Percentiles rank a stretch among this genome's conserved stretches.
Evolutionary conservation across 768 basidiomycete genomes (phyloP).

Genomic region (Kwoniella pini): DNA sequence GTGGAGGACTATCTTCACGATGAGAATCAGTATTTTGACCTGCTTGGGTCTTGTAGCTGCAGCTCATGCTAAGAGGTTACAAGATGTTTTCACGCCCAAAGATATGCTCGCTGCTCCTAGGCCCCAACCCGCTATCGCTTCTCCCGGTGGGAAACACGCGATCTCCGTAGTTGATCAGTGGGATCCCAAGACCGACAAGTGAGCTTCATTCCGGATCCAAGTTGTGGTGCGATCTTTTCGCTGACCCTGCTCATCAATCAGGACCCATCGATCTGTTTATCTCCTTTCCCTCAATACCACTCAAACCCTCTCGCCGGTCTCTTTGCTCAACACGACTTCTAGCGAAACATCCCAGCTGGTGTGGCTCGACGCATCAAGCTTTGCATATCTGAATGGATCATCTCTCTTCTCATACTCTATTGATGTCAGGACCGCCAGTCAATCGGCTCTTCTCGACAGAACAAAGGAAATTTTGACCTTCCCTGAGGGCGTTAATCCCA

Average conservation of each 20-base stretch:
- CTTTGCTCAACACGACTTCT: slow-evolving; percentile 26
- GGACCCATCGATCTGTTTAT: slow-evolving; percentile 36
- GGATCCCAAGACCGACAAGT: slow-evolving; percentile 34
- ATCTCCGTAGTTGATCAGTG: slow-evolving; percentile 38
- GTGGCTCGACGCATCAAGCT: slow-evolving; percentile 28
- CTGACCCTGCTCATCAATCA: slow-evolving; percentile 15
- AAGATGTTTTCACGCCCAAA: slow-evolving; percentile 34
- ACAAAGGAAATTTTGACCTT: slow-evolving; percentile 32
- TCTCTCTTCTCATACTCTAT: slow-evolving; percentile 21
- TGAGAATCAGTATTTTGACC: not conserved
- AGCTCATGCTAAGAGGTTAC: not conserved
- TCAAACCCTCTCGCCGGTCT: not conserved
- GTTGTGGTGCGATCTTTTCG: not conserved
- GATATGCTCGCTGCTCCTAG: slow-evolving; percentile 48
- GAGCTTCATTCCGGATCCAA: not conserved
- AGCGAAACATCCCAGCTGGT: slow-evolving; percentile 21
- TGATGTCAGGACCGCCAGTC: not conserved
- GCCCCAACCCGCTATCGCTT: slow-evolving; percentile 35
- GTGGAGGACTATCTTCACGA: no score
- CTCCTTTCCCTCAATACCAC: slow-evolving; percentile 33
- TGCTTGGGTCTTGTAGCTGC: not conserved
- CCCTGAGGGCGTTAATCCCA: slow-evolving; percentile 32
- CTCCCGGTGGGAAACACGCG: slow-evolving; percentile 24
- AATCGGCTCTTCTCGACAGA: not conserved
- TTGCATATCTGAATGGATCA: slow-evolving; percentile 33